Evolutionary conservation across 2,329 filamentous ascomycete genomes (phyloP), one percentile per base, ranked within the genome.

Genomic region (Penicillium brasilianum): DNA sequence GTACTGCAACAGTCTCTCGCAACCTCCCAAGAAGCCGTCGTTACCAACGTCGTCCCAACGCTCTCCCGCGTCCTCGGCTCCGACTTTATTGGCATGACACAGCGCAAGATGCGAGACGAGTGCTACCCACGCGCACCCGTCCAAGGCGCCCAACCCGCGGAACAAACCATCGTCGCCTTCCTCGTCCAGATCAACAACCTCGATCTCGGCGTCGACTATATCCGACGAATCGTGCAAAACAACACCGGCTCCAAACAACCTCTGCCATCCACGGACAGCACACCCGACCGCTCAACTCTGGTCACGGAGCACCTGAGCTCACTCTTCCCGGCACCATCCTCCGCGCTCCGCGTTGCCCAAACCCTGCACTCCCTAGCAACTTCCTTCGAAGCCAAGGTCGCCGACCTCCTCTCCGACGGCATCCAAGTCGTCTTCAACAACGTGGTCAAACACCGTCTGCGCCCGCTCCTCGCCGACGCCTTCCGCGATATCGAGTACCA

Each of bases 41-140:
- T 96, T 22, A 87, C 87, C 44, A 91, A 87, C 59, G 90, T 96
- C 7, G 80, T 97, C 28, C 90, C 93, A 2, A 90, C 88, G 0
- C 83, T 98, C 5, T 87, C 90, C 18, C 87, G 92, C 36, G 89
- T 99, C 0, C 85, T 99, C 4, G 88, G 90, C 32, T 88, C 88
- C 3, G 95, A 99, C 76, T 99, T 98, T 74, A 89, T 98, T 66
- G 92, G 92, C 70, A 97, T 99, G 93, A 89, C 97, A 41, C 94
- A 98, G 76, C 89, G 94, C 60, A 97, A 96, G 78, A 98, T 99
- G 95, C 88, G 93, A 48, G 93, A 98, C 74, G 95, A 99, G 76
- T 90, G 89, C 63, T 98, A 97, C 72, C 95, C 94, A 0, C 92
- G 90, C 71, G 84, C 92, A 1, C 81, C 87, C 0, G 86, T 93